These are phyloP conservation scores for Nannizziopsis arthrosporioides DNA, from an alignment of 2,329 filamentous ascomycete species.

Conservation along the genomic window DNA sequence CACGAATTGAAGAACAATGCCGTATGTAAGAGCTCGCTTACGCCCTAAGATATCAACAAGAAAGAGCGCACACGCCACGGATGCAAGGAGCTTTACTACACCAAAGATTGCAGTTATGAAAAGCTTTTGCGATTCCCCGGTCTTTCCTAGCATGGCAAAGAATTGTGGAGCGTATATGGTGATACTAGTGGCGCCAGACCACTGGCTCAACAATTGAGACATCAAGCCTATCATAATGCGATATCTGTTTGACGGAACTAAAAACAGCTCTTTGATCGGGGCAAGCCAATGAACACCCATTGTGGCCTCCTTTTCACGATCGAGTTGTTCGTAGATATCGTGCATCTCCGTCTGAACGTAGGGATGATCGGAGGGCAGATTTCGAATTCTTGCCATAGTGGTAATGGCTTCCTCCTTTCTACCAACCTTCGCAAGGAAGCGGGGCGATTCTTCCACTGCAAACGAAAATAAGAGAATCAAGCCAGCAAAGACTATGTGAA, in stretches of 20 bases:
- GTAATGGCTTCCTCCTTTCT: conserved; percentile 38
- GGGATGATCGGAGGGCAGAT: conserved; percentile 32
- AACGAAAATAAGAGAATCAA: conserved; percentile 60
- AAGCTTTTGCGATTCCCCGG: conserved; percentile 54
- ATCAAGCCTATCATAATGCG: conserved; percentile 54
- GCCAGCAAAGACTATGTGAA: conserved; percentile 66
- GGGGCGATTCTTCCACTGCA: conserved; percentile 57
- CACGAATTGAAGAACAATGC: conserved; percentile 39
- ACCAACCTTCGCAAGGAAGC: conserved; percentile 56
- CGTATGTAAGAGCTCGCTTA: conserved; percentile 44
- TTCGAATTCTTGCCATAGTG: conserved; percentile 28
- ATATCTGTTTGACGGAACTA: conserved; percentile 55
- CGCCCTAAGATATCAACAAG: conserved; percentile 64
- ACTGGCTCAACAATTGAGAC: conserved; percentile 59
- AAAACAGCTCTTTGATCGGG: conserved; percentile 30
- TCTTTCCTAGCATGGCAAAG: conserved; percentile 58
- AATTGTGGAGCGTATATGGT: conserved; percentile 64
- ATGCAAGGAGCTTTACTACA: conserved; percentile 56
- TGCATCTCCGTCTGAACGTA: conserved; percentile 33
- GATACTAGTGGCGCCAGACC: conserved; percentile 59
- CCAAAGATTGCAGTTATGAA: conserved; percentile 64
- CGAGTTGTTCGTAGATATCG: conserved; percentile 27
- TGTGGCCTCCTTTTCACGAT: conserved; percentile 40
- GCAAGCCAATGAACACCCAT: conserved; percentile 12
- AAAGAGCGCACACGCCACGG: conserved; percentile 58